Evolutionary conservation across 495 filamentous ascomycete genomes (phyloP), one percentile per base, ranked within the genome.

Genomic region (Penicillium steckii): DNA sequence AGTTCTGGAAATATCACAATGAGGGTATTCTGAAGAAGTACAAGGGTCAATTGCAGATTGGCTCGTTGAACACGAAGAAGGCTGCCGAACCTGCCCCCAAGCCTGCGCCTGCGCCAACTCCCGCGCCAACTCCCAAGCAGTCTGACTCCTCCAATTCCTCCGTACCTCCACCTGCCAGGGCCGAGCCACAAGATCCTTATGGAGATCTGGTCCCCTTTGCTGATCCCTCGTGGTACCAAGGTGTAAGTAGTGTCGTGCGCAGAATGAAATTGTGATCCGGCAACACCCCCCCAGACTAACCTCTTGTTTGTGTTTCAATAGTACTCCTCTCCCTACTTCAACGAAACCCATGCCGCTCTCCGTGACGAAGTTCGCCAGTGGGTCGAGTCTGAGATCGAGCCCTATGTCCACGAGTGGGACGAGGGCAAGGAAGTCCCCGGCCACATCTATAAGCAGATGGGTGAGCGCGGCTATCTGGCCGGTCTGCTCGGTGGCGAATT

Each of bases 1-100:
- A 96, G 67, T 99, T 99, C 78, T 99, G 94, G 94, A 99, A 97
- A 73, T 97, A 98, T 70, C 94, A 98, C 79, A 98, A 96, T 62
- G 84, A 87, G 60, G 82, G 87, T 47, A 90, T 97, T 56, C 80
- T 97, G 59, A 97, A 97, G 77, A 98, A 97, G 70, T 97, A 91
- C 80, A 86, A 94, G 74, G 72, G 81, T 23, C 78, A 89, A 67
- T 82, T 99, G 44, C 88, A 91, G 65, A 80, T 99, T 61, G 94
- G 94, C 33, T 96, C 91, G 1, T 72, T 99, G 57, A 85, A 97
- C 66, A 85, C 83, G 64, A 97, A 97, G 75, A 86, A 88, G 62
- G 72, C 72, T 5, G 70, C 78, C 18, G 81, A 78, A 6, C 72
- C 80, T 25, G 72, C 79, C 12, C 74, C 82, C 13, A 67, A 63